phyloP scores from a whole-genome alignment of 257 asterid species.

The Solanum virginianum region DNA sequence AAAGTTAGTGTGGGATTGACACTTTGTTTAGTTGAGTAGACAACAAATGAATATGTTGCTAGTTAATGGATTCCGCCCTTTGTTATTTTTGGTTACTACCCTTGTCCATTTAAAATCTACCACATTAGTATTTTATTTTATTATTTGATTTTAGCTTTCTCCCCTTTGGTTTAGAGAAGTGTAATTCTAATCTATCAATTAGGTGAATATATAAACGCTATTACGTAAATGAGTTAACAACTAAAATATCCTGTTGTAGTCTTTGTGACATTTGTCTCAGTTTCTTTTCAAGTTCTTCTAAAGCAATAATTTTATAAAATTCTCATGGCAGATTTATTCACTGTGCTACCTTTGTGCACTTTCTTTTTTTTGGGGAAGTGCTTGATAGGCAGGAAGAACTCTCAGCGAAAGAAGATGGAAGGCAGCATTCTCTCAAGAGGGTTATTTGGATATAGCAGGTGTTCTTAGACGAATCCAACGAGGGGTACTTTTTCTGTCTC shows the following conservation, averaged over 20 bases:
- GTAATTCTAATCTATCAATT: background rate
- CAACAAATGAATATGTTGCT: background rate
- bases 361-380: background rate
- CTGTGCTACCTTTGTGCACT: background rate
- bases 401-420: slow-evolving; percentile 92
- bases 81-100: background rate
- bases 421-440: slow-evolving; percentile 72
- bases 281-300: background rate
- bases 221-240: background rate
- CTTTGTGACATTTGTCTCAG: background rate
- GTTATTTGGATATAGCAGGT: slow-evolving; percentile 78
- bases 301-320: background rate
- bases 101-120: background rate
- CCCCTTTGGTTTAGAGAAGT: background rate
- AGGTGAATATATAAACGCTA: background rate
- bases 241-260: background rate
- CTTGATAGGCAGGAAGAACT: slow-evolving; percentile 72
- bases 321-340: background rate
- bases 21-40: background rate
- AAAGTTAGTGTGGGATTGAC: background rate
- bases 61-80: background rate
- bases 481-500: slow-evolving; percentile 43
- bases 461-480: slow-evolving; percentile 90
- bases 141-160: background rate
- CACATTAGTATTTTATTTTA: background rate